Conservation (phyloP, 495 filamentous ascomycete species). For the Aspergillus hancockii region DNA sequence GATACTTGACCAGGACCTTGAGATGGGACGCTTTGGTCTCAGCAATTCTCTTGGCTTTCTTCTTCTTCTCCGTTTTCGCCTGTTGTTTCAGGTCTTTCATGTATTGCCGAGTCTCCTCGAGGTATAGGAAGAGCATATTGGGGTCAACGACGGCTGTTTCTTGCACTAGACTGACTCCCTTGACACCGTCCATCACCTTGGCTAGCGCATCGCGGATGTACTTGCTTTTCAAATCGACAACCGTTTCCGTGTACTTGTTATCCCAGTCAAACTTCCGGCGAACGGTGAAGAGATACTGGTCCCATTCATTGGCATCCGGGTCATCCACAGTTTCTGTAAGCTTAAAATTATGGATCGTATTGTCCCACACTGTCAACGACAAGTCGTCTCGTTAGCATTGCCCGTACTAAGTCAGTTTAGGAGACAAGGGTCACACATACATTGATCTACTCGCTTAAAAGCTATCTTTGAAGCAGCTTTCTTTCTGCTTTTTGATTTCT, state of each 20-base stretch:
- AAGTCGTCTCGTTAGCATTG: background rate
- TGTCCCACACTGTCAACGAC: slow-evolving; percentile 65
- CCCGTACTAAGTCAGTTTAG: background rate
- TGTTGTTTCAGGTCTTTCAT: slow-evolving; percentile 67
- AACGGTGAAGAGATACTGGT: slow-evolving; percentile 85
- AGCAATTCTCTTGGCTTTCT: slow-evolving; percentile 61
- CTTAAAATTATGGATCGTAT: slow-evolving; percentile 78
- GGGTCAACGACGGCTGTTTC: slow-evolving; percentile 80
- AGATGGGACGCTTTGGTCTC: slow-evolving; percentile 60
- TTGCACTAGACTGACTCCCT: slow-evolving; percentile 77
- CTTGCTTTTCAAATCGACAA: slow-evolving; percentile 86
- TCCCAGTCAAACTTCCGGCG: slow-evolving; percentile 86
- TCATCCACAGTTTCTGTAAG: slow-evolving; percentile 78
- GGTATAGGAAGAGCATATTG: slow-evolving; percentile 85
- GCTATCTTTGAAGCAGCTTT: slow-evolving; percentile 67
- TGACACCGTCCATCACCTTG: slow-evolving; percentile 79
- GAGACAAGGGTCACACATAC: slow-evolving; percentile 30
- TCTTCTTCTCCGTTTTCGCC: slow-evolving; percentile 64
- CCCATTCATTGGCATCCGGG: slow-evolving; percentile 70
- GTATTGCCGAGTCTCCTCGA: slow-evolving; percentile 69
- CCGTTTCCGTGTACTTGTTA: slow-evolving; percentile 76
- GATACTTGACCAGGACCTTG: slow-evolving; percentile 75
- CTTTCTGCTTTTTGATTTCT: slow-evolving; percentile 34
- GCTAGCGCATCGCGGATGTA: slow-evolving; percentile 69
- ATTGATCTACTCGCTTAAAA: slow-evolving; percentile 85